Base-by-base conservation (phyloP, 805 yeast genomes). In the Candida namnaoensis region DNA sequence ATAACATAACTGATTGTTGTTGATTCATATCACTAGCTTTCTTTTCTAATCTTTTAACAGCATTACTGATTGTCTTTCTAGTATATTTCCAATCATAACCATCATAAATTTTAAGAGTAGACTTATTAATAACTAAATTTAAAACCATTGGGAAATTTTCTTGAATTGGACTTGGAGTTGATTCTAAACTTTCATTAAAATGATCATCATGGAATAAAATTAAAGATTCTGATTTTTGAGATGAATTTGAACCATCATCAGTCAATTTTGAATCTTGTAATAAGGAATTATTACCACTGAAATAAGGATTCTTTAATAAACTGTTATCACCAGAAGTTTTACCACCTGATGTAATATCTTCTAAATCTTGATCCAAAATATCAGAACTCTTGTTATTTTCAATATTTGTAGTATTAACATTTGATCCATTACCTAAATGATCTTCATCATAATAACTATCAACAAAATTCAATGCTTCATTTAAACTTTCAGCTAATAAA, bases 1-100 rank as follows among this genome's bases (percentile, higher is more conserved):
- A n/a, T n/a, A n/a, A 42, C 19, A 32, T 23, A 12, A 23, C 26
- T 9, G 37, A 35, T 39, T n/a, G 19, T 36, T 5, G 43, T 42
- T 28, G 34, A 23, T 25, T 14, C 28, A 27, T 24, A 13, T 60
- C 58, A n/a, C 51, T 47, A 3, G 73, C 80, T 35, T 65, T 68
- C 7, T 60, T 65, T 48, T 82, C 88, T 7, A 87, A 74, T 10
- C 74, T 62, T 41, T 72, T 73, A 0, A 90, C 80, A 0, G 86
- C 83, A n/a, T 71, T 73, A 10, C 68, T 65, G 27, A 93, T 80
- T 0, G 80, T 68, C 24, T 67, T 68, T 43, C 95, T 71, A 0
- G 98, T 88, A 36, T 76, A 75, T 42, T 73, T 74, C 95, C 97
- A 88, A 52, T 93, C 98, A 55, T 81, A 93, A 0, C 99, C 99